phyloP scores from a whole-genome alignment of 768 basidiomycete species.

The Tulasnella sp. region DNA sequence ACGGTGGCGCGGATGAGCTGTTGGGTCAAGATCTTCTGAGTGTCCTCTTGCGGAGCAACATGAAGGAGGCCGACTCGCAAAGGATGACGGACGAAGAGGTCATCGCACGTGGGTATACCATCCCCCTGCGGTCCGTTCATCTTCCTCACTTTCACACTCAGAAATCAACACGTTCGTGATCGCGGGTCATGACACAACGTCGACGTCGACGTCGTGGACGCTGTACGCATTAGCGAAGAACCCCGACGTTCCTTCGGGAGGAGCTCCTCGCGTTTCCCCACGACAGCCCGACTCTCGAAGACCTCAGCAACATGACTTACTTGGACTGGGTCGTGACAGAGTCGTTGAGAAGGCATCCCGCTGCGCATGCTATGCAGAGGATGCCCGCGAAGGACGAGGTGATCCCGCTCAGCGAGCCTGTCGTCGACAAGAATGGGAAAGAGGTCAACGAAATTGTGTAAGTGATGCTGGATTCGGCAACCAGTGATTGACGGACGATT shows the following conservation, averaged over 20 bases:
- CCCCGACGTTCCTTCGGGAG: constrained; percentile 39
- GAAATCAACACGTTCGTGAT: constrained; percentile 49
- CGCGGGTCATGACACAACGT: constrained; percentile 30
- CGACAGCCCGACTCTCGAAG: constrained; percentile 18
- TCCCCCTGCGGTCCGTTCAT: too few species aligned
- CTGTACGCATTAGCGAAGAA: constrained; percentile 25
- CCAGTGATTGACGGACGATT: too few species aligned
- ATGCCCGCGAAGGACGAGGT: constrained; percentile 42
- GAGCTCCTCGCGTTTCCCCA: constrained; percentile 20
- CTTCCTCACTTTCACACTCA: constrained; percentile 14
- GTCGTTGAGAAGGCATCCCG: constrained; percentile 44
- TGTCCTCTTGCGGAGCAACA: constrained; percentile 38
- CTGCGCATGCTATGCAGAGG: constrained; percentile 35
- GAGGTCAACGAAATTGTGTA: constrained; percentile 32
- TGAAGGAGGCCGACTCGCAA: constrained; percentile 44
- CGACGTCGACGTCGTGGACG: neutral
- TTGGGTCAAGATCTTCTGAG: constrained; percentile 40
- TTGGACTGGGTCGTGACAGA: constrained; percentile 31
- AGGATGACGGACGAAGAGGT: constrained; percentile 53
- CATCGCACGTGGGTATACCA: constrained; percentile 29
- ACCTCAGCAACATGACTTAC: constrained; percentile 21
- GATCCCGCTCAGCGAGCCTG: constrained; percentile 39
- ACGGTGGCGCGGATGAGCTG: constrained; percentile 8
- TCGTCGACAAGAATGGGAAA: constrained; percentile 34
- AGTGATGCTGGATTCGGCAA: neutral